These are phyloP conservation scores for Rhizopus stolonifer DNA, from an alignment of 371 early-diverging fungal genomes.

Conservation along the genomic window DNA sequence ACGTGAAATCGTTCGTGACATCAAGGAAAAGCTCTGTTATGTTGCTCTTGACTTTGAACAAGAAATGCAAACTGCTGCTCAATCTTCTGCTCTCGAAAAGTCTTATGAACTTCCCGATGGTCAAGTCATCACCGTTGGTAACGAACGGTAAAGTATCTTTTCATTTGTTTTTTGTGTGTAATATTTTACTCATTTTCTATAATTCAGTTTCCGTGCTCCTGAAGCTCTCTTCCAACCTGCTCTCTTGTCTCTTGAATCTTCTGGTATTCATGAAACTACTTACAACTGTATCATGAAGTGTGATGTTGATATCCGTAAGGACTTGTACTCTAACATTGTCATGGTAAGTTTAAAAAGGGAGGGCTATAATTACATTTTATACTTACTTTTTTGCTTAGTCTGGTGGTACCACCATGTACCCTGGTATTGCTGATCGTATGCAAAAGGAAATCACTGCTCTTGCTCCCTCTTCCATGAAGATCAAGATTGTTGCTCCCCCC, in stretches of 20 bases:
- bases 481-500: constrained; percentile 99
- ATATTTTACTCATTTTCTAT: neutral
- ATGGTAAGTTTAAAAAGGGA: constrained; percentile 45
- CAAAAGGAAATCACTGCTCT: constrained; percentile 98
- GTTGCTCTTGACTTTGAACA: constrained; percentile 98
- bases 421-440: constrained; percentile 97
- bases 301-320: constrained; percentile 98
- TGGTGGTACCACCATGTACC: constrained; percentile 93
- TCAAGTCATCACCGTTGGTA: constrained; percentile 97
- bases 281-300: constrained; percentile 98
- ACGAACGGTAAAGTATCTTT: constrained; percentile 71
- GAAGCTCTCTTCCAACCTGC: constrained; percentile 99
- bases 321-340: constrained; percentile 96
- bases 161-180: neutral
- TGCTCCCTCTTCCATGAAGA: constrained; percentile 98
- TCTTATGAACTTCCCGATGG: constrained; percentile 99
- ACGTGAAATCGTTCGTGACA: constrained; percentile 99
- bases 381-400: no score
- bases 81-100: constrained; percentile 94
- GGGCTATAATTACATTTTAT: constrained; percentile 6
- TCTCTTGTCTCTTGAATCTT: constrained; percentile 87
- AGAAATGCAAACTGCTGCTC: constrained; percentile 96
- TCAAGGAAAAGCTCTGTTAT: constrained; percentile 99
- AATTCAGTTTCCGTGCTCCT: constrained; percentile 89
- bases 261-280: constrained; percentile 94